Evolutionary conservation across 2,329 filamentous ascomycete species (phyloP), one percentile per base, ranked within the genome.

Genomic region (Microcyclosporella mali): DNA sequence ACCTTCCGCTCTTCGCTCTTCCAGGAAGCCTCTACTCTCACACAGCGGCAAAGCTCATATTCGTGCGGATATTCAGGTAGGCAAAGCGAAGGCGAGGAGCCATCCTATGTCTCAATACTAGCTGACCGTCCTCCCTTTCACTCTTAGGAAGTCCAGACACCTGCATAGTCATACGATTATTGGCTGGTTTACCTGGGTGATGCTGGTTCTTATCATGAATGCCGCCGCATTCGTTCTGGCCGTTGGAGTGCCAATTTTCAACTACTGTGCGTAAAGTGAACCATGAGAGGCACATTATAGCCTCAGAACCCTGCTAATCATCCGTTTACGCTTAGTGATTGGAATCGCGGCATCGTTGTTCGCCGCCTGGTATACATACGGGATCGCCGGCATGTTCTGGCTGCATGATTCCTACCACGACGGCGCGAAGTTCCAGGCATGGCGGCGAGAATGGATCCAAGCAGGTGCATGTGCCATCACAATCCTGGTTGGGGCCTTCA

Each of bases 321-420:
- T n/a, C n/a, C n/a, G n/a, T n/a, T n/a, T n/a, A n/a, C n/a, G n/a
- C n/a, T n/a, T n/a, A n/a, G n/a, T 77, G 9, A 68, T 77, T 19
- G 72, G 72, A 2, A 70, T 77, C 33, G 64, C 70, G 15, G 70
- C 72, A 0, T 67, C 66, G 4, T 57, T 75, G 7, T 77, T 77
- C 46, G 73, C 73, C 1, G 66, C 69, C 1, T 77, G 73, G 73
- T 77, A 72, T 46, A 75, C 71, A 2, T 76, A 73, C 48, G 73
- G 73, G 1, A 56, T 59, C 16, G 33, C 33, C 33, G 33, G 72
- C 3, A 69, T 68, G 8, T 75, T 77, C 47, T 76, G 72, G 72
- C 58, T 75, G 11, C 68, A 74, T 51, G 71, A 75, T 40, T 58
- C 63, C 1, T 74, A 71, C 41, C 62, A 73, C 45, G 64, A 65